Evolutionary conservation across 2,329 filamentous ascomycete genomes (phyloP), one percentile per base, ranked within the genome.

Genomic region (Xylaria sp.): DNA sequence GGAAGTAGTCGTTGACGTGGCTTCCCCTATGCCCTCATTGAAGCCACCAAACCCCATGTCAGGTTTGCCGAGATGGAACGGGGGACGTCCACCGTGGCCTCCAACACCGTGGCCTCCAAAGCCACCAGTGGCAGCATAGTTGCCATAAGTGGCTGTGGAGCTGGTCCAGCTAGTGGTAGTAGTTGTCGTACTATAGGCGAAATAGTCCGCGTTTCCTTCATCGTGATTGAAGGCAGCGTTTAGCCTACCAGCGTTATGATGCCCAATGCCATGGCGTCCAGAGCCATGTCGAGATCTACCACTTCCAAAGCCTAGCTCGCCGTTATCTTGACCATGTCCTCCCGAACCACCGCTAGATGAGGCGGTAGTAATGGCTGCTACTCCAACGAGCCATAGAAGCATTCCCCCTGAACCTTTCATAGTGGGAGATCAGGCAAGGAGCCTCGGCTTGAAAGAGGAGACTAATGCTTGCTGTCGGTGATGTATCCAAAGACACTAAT

Each of bases 331-430:
- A 12, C 36, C 32, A 42, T 59, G 32, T 27, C 30, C 27, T 17
- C 21, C 8, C 1, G 56, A 56, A 12, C 36, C 30, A 0, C 36
- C 57, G 11, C 48, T 21, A 4, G 17, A 58, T 11, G 53, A 17
- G 36, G 51, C 45, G 27, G n/a, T 21, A 34, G 57, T 21, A 21
- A 42, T 50, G 4, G 21, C 57, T 39, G 42, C 27, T 21, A 54
- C 45, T 7, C 7, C 55, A 9, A 60, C 7, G 8, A 67, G 61
- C 57, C 48, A 65, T 9, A 32, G 39, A 27, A 61, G 34, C 19
- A 51, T 36, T 51, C 32, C 19, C 27, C 42, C 47, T 48, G 60
- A 34, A 21, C 42, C 36, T 19, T 8, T 54, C 68, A 70, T 70
- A 21, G 12, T 57, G 39, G 48, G 19, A 32, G 19, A 17, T 19